Evolutionary conservation across 371 early-diverging fungal genomes (phyloP).

Genomic region (Mucor sp.): DNA sequence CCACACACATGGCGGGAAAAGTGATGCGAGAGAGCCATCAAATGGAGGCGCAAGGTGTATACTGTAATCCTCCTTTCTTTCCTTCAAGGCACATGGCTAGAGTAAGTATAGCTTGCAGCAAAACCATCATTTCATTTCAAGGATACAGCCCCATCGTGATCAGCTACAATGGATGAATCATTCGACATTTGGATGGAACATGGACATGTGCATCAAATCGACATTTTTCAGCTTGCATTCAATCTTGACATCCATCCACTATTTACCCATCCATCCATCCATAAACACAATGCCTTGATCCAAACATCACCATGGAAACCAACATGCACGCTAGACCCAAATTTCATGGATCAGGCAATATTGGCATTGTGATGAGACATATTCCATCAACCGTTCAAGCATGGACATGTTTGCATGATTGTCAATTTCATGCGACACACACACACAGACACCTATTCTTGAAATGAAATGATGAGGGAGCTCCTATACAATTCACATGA

Average conservation of each 20-base stretch:
- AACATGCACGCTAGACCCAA: not conserved
- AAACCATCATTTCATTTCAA: constrained; percentile 1
- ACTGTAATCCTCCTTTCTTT: constrained; percentile 23
- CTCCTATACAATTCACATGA: not conserved
- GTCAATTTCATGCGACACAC: not conserved
- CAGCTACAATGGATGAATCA: not conserved
- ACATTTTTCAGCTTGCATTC: not conserved
- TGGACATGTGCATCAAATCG: not conserved
- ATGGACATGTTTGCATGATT: not conserved
- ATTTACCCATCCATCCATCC: constrained; percentile 7
- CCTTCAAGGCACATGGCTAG: constrained; percentile 28
- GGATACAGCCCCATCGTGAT: not conserved
- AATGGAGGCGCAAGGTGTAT: constrained; percentile 15
- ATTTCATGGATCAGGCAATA: not conserved
- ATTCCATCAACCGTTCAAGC: not conserved
- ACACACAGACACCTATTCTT: no score
- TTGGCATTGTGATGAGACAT: not conserved
- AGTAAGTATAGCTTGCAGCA: constrained; percentile 16
- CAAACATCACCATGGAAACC: not conserved
- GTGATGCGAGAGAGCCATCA: not conserved
- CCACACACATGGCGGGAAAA: not conserved
- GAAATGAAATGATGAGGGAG: not conserved
- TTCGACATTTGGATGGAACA: not conserved
- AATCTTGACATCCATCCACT: not conserved
- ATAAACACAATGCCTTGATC: not conserved